A percentile compares a stretch with the other conserved stretches of the same genome.
These are phyloP conservation scores for Arabidopsis thaliana DNA, from an alignment of 345 rosid species.

Conservation along the genomic window TAIR10.1 NC_003076.8:6549501-6550000, in stretches of 20 bases:
- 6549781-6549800: slow-evolving; percentile 98
- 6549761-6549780: slow-evolving; percentile 98
- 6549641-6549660: slow-evolving; percentile 98
- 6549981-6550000: slow-evolving; percentile 96
- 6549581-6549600: slow-evolving; percentile 88
- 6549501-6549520: slow-evolving; percentile 95
- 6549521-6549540: slow-evolving; percentile 96
- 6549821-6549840: slow-evolving; percentile 98
- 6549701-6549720: slow-evolving; percentile 93
- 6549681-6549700: slow-evolving; percentile 91
- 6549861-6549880: slow-evolving; percentile 91
- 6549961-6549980: slow-evolving; percentile 90
- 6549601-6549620: slow-evolving; percentile 99
- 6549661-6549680: slow-evolving; percentile 92
- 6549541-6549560: slow-evolving; percentile 92
- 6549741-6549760: slow-evolving; percentile 94
- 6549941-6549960: slow-evolving; percentile 88
- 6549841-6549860: slow-evolving; percentile 88
- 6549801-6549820: slow-evolving; percentile 87
- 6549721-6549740: slow-evolving; percentile 75
- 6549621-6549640: slow-evolving; percentile 96
- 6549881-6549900: slow-evolving; percentile 89
- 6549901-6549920: slow-evolving; percentile 86
- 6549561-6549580: slow-evolving; percentile 75
- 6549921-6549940: slow-evolving; percentile 99